These are phyloP conservation scores for Areca catechu DNA, from an alignment of 176 grass and related monocot genomes.

Conservation along the genomic window DNA sequence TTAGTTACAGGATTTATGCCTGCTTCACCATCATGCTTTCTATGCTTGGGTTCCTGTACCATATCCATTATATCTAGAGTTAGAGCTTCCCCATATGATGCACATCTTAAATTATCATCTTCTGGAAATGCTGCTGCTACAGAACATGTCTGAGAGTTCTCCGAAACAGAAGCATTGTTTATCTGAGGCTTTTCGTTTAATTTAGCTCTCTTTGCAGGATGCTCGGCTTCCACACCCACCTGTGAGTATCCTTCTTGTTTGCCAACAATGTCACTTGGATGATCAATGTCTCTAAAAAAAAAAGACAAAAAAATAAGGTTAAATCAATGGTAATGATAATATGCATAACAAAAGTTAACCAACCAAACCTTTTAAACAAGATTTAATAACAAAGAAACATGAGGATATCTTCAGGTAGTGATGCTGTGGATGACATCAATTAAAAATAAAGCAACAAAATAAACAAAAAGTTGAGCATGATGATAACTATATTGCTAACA, in stretches of 20 bases:
- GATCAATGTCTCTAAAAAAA: constrained; percentile 28
- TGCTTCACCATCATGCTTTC: constrained; percentile 42
- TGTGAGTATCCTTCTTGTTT: constrained; percentile 12
- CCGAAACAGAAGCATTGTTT: constrained; percentile 15
- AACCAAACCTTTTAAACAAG: too few species aligned
- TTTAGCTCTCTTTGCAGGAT: constrained; percentile 44
- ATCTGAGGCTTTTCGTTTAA: constrained; percentile 22
- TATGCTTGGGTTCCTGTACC: constrained; percentile 43
- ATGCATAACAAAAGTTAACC: neutral
- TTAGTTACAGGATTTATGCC: constrained; percentile 34
- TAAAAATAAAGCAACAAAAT: too few species aligned
- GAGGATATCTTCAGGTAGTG: too few species aligned
- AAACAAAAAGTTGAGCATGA: too few species aligned
- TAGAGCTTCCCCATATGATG: constrained; percentile 20
- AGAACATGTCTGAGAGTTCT: constrained; percentile 21
- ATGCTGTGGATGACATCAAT: too few species aligned
- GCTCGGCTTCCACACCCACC: constrained; percentile 23
- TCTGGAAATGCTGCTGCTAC: constrained; percentile 17
- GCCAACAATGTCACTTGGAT: constrained; percentile 3
- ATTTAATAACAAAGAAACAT: too few species aligned
- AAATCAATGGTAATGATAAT: constrained; percentile 12
- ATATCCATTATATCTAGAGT: constrained; percentile 83
- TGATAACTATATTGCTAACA: too few species aligned
- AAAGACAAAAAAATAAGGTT: constrained; percentile 9
- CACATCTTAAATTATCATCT: constrained; percentile 28